These are phyloP conservation scores for Byssothecium circinans DNA, from an alignment of 2,329 filamentous ascomycete genomes.

Conservation along the genomic window DNA sequence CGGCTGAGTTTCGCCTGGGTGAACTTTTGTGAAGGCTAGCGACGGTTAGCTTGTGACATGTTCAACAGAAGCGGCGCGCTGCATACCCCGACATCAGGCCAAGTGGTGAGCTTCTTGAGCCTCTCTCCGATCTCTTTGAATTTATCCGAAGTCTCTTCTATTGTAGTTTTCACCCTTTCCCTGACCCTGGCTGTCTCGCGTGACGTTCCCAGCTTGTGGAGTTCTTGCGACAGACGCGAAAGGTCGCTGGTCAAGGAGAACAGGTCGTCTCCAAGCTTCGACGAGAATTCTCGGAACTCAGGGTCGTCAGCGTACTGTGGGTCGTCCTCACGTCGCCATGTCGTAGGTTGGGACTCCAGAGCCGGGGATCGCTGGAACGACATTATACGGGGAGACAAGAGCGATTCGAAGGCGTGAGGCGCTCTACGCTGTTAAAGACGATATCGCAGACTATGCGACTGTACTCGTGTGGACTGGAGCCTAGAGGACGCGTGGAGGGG, in stretches of 20 bases:
- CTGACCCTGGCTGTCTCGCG: slow-evolving; percentile 88
- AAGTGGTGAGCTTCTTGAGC: slow-evolving; percentile 86
- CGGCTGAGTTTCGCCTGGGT: slow-evolving; percentile 92
- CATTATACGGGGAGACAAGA: slow-evolving; percentile 56
- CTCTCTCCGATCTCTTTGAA: slow-evolving; percentile 94
- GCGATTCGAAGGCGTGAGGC: not conserved
- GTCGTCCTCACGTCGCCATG: slow-evolving; percentile 68
- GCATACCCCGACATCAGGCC: slow-evolving; percentile 71
- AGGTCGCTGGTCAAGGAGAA: slow-evolving; percentile 90
- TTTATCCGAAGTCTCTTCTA: slow-evolving; percentile 81
- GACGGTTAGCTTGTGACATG: slow-evolving; percentile 16
- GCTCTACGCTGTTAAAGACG: not conserved
- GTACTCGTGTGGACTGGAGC: slow-evolving; percentile 5
- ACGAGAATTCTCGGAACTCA: slow-evolving; percentile 81
- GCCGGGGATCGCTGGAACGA: slow-evolving; percentile 87
- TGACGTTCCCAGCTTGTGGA: slow-evolving; percentile 82
- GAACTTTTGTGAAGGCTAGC: slow-evolving; percentile 89
- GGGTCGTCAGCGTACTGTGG: slow-evolving; percentile 86
- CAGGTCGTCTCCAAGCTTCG: slow-evolving; percentile 81
- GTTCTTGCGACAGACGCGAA: slow-evolving; percentile 78
- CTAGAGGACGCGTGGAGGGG: slow-evolving; percentile 6
- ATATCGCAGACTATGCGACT: slow-evolving; percentile 9
- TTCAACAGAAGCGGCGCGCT: slow-evolving; percentile 29
- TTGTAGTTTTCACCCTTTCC: slow-evolving; percentile 82
- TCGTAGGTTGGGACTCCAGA: slow-evolving; percentile 77